These are phyloP conservation scores for Triticum aestivum DNA, from an alignment of 176 grass and related monocot genomes.

Conservation along the genomic window IWGSC_CS_RefSeq_v2.1 NC_057805.1:335159505-335160004, in stretches of 20 bases:
- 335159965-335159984: conserved; percentile 37
- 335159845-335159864: conserved; percentile 51
- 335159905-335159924: conserved; percentile 72
- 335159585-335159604: conserved; percentile 82
- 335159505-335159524: conserved; percentile 55
- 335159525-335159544: conserved; percentile 81
- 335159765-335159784: conserved; percentile 96
- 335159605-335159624: conserved; percentile 79
- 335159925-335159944: conserved; percentile 86
- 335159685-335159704: conserved; percentile 75
- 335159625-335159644: conserved; percentile 90
- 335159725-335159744: conserved; percentile 76
- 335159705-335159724: conserved; percentile 69
- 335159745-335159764: conserved; percentile 92
- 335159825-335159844: conserved; percentile 75
- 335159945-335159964: conserved; percentile 60
- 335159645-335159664: conserved; percentile 81
- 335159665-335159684: conserved; percentile 55
- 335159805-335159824: conserved; percentile 71
- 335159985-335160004: conserved; percentile 37
- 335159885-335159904: conserved; percentile 96
- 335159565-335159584: conserved; percentile 55
- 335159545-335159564: conserved; percentile 72
- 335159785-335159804: conserved; percentile 73
- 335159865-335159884: conserved; percentile 72